A percentile compares a stretch with the other conserved stretches of the same genome.
Conservation (phyloP, 768 basidiomycete species). For the Suillus lakei region DNA sequence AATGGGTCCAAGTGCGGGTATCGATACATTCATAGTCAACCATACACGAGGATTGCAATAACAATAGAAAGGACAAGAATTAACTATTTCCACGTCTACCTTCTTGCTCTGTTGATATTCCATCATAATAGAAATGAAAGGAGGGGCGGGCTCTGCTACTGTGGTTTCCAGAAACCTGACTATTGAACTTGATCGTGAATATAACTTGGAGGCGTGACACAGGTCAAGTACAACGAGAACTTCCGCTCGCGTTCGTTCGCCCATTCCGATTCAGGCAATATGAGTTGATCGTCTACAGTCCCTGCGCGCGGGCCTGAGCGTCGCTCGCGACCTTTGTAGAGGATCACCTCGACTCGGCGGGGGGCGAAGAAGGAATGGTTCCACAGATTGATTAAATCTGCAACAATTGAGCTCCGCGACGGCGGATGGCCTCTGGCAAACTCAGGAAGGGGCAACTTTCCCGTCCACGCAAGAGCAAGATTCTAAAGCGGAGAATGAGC, state of each 20-base stretch:
- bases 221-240: constrained; percentile 67
- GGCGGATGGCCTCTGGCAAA: constrained; percentile 48
- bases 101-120: constrained; percentile 8
- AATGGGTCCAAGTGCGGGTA: background rate
- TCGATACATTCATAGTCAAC: background rate
- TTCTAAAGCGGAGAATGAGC: constrained; percentile 49
- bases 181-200: background rate
- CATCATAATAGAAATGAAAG: background rate
- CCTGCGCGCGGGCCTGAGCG: constrained; percentile 68
- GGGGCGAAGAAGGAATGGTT: constrained; percentile 74
- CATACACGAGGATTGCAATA: background rate
- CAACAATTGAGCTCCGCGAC: constrained; percentile 60
- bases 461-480: constrained; percentile 74
- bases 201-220: constrained; percentile 43
- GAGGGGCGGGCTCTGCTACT: background rate
- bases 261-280: constrained; percentile 55
- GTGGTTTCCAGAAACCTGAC: no score
- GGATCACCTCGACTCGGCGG: constrained; percentile 76
- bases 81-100: background rate
- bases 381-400: constrained; percentile 79
- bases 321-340: constrained; percentile 79
- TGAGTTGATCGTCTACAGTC: constrained; percentile 54
- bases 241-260: constrained; percentile 62
- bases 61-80: background rate
- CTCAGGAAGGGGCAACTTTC: constrained; percentile 67